Evolutionary conservation across 495 filamentous ascomycete genomes (phyloP).

Genomic region (Pseudomonodictys pantanalensis): DNA sequence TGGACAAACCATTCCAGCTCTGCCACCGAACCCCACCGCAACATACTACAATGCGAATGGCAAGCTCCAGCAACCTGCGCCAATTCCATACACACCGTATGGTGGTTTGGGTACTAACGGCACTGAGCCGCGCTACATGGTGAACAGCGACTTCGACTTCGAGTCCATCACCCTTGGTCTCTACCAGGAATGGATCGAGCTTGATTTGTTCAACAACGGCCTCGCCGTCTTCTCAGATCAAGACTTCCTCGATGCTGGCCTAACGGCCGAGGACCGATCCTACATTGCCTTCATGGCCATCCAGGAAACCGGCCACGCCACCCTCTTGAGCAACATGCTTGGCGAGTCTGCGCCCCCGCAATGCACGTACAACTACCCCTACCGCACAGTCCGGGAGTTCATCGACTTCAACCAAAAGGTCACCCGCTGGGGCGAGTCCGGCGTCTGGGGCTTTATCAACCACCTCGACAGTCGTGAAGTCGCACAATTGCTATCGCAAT

Average conservation of each 20-base stretch:
- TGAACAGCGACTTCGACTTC: conserved; percentile 42
- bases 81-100: conserved; percentile 69
- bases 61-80: conserved; percentile 59
- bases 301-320: conserved; percentile 80
- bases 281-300: conserved; percentile 82
- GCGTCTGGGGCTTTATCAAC: conserved; percentile 79
- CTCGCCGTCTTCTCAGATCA: conserved; percentile 65
- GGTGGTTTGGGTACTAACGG: conserved; percentile 83
- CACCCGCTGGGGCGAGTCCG: conserved; percentile 77
- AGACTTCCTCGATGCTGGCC: conserved; percentile 67
- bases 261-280: conserved; percentile 64
- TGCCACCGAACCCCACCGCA: conserved; percentile 42
- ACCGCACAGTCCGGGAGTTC: conserved; percentile 70
- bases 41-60: conserved; percentile 68
- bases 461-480: conserved; percentile 78
- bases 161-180: conserved; percentile 54
- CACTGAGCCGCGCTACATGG: conserved; percentile 63
- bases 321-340: conserved; percentile 76
- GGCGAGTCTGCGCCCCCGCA: conserved; percentile 68
- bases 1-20: conserved; percentile 25
- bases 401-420: conserved; percentile 85
- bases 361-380: conserved; percentile 83
- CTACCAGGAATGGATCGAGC: conserved; percentile 84
- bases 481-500: conserved; percentile 68
- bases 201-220: conserved; percentile 82